Conservation (phyloP, 495 filamentous ascomycete genomes). For the Hypoxylon lienhwacheense region DNA sequence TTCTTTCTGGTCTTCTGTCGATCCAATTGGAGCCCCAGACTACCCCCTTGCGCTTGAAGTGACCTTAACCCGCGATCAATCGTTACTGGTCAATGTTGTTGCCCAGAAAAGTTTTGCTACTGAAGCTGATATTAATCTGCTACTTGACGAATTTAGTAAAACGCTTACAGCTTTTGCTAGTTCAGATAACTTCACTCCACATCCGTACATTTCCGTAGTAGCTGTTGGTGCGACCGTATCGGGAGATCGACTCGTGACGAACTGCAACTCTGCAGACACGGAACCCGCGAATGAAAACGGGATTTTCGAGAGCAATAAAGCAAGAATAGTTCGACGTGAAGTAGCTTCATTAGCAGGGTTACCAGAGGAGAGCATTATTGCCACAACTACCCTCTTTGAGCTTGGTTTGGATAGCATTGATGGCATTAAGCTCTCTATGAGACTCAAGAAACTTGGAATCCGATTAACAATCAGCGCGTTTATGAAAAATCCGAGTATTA, state of each 20-base stretch:
- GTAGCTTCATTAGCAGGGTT: conserved; percentile 63
- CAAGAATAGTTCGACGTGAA: conserved; percentile 55
- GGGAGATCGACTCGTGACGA: not conserved
- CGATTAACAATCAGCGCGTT: conserved; percentile 65
- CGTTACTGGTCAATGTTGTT: conserved; percentile 57
- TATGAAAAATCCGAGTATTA: conserved; percentile 68
- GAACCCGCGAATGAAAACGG: not conserved
- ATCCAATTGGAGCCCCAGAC: conserved; percentile 55
- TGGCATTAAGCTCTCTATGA: conserved; percentile 66
- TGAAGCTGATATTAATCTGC: conserved; percentile 23
- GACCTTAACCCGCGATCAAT: conserved; percentile 49
- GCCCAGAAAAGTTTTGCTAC: conserved; percentile 49
- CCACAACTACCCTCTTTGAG: conserved; percentile 61
- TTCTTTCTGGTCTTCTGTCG: conserved; percentile 58
- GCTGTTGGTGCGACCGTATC: not conserved
- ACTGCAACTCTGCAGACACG: not conserved
- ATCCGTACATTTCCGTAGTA: not conserved
- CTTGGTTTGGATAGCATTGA: conserved; percentile 73
- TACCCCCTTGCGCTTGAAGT: conserved; percentile 79
- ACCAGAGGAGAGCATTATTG: conserved; percentile 50
- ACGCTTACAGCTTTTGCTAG: conserved; percentile 35
- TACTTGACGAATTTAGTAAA: conserved; percentile 48
- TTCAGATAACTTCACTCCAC: conserved; percentile 10
- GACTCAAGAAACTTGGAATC: conserved; percentile 61
- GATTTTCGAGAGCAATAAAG: conserved; percentile 59